These are phyloP conservation scores for Cladobotryum mycophilum DNA, from an alignment of 2,329 filamentous ascomycete genomes.

Conservation along the genomic window DNA sequence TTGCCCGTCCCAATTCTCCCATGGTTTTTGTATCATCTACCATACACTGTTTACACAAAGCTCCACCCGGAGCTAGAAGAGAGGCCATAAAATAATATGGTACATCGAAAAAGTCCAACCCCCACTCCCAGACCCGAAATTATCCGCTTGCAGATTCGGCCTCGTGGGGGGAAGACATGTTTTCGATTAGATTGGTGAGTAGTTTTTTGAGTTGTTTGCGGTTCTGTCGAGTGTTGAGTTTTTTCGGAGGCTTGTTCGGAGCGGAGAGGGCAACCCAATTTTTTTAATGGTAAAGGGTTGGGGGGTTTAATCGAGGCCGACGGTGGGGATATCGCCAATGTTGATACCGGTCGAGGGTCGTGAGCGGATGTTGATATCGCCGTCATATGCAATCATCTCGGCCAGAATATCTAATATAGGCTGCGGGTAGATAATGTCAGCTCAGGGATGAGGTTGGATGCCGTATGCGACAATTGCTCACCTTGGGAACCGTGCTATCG, in stretches of 20 bases:
- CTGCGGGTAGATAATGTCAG: conserved; percentile 34
- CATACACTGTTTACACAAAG: conserved; percentile 37
- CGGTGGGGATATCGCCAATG: conserved; percentile 43
- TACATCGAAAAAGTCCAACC: conserved; percentile 24
- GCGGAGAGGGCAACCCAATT: neutral
- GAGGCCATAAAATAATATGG: conserved; percentile 29
- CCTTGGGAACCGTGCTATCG: conserved; percentile 97
- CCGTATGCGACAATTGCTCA: conserved; percentile 26
- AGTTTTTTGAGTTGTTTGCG: too few species aligned
- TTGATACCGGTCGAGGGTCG: conserved; percentile 33
- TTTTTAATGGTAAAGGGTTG: neutral
- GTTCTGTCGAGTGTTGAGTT: conserved; percentile 3
- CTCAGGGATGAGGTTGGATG: neutral
- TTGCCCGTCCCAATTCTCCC: conserved; percentile 25
- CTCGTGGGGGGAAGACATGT: neutral
- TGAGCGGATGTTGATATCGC: conserved; percentile 56
- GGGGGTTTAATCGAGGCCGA: conserved; percentile 47
- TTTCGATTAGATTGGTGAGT: too few species aligned
- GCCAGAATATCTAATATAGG: conserved; percentile 92
- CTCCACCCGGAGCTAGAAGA: conserved; percentile 32
- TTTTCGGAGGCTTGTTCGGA: conserved; percentile 3
- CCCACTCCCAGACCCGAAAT: neutral
- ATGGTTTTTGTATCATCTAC: conserved; percentile 23
- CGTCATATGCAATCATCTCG: conserved; percentile 95
- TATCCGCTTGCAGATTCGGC: too few species aligned